Evolutionary conservation across 2,329 filamentous ascomycete genomes (phyloP), one percentile per base, ranked within the genome.

Genomic region (Colletotrichum sp.): DNA sequence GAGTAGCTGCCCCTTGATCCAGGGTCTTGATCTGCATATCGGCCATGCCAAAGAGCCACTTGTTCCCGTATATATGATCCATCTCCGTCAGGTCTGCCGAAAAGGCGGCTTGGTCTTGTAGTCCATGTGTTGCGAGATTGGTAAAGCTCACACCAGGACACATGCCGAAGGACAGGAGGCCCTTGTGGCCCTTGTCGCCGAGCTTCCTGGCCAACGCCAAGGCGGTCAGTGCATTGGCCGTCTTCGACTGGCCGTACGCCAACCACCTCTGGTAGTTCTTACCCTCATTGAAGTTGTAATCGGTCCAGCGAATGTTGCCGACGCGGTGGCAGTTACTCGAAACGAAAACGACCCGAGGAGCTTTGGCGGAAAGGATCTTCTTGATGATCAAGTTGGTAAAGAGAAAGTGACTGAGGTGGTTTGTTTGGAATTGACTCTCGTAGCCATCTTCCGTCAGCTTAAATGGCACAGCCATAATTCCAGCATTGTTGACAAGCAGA

Each of bases 211-310:
- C 60, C 12, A 64, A 0, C 1, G 60, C 30, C 13, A 64, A 1
- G 9, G 60, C 60, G 0, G 30, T 64, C 0, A 64, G 32, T 16
- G 32, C 32, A 39, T 83, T 84, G 10, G 84, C 83, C 2, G 85
- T 84, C 78, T 86, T 86, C 24, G 82, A 81, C 71, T 86, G 85
- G 2, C 81, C 85, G 13, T 86, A 86, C 1, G 82, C 81, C 5
- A 63, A 24, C 83, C 82, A 67, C 8, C 36, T 13, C 10, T 67
- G 28, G 39, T 67, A 67, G 15, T 28, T 64, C 16, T 71, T 76
- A 82, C 85, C 80, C n/a, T 34, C 82, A 16, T 84, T 80, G 76
- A 89, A 88, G 34, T 87, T 86, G 30, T 82, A 84, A 78, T 89
- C 87, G 57, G 82, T 81, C 71, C 85, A 88, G 5, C 86, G 81